Evolutionary conservation across 2,329 filamentous ascomycete genomes (phyloP), one percentile per base, ranked within the genome.

Genomic region (Penicillium sp.): DNA sequence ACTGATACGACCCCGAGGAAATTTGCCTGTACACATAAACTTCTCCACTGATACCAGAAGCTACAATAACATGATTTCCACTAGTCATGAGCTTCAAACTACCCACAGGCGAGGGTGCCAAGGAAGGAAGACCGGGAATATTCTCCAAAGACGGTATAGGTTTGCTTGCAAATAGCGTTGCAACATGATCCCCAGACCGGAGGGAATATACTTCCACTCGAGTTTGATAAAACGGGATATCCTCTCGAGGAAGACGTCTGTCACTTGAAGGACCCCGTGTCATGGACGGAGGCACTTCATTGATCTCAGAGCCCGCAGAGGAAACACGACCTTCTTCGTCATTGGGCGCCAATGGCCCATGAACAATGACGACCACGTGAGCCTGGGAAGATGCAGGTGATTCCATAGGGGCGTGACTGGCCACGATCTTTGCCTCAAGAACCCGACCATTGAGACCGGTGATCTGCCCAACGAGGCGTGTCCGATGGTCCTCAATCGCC

Each of bases 131-230:
- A 81, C 76, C 88, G 86, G 64, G 79, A 69, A 69, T 78, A 53
- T 37, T 87, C 78, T 58, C 84, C 78, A 67, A 83, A 80, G 66
- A 90, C 74, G 47, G 85, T 77, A 53, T 86, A 79, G 70, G 85
- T 81, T 50, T 90, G 84, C 88, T 87, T 66, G 87, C 84, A 59
- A 96, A 87, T 9, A 98, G 79, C 0, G 90, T 89, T 26, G 88
- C 84, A 54, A 97, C 76, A 54, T 85, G 84, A 60, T 85, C 82
- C 66, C 87, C 88, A n/a, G 88, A 90, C 65, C 85, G 86, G 58
- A 98, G 78, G 1, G 93, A 97, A 74, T 93, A 96, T 0, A 98
- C 80, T 65, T 97, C 92, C 6, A 96, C 91, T 0, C 89, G 88
- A 0, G 93, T 97, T 74, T 96, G 92, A 68, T 93, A 96, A 47